Evolutionary conservation across 2,329 filamentous ascomycete genomes (phyloP), one percentile per base, ranked within the genome.

Genomic region (Botrytis pseudocinerea): DNA sequence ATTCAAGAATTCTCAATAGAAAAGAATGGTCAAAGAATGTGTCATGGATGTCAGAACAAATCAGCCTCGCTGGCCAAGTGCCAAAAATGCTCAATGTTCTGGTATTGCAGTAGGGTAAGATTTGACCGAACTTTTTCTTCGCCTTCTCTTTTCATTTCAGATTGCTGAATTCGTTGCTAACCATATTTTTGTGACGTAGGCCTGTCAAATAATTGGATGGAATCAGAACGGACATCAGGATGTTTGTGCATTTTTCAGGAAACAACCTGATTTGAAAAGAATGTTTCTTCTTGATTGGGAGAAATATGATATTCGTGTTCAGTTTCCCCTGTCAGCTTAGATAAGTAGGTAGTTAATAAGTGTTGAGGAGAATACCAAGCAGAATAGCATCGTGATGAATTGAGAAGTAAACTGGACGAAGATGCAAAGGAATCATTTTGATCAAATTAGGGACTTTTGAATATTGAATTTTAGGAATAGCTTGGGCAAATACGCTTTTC

Each of bases 171-270:
- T 59, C 44, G 57, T 62, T 75, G 44, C 73, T 77, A 73, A 66
- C 14, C 4, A 75, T 42, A 57, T 72, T 1, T 22, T 38, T 68
- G 40, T 63, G 16, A 69, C 63, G 51, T 40, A 80, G 79, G 69
- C 73, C 38, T 80, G 79, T 54, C 76, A 80, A 57, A 64, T 35
- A 38, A 70, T 61, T 74, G 77, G 77, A 59, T 81, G 77, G 79
- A 79, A 76, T 44, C 76, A 79, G 72, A 78, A 80, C 73, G 75
- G 74, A 44, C 79, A 81, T 64, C 80, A 80, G 48, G 66, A 69
- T 59, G 73, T 79, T 73, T 81, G 78, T 72, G 80, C 78, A 74
- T 63, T 76, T 51, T 74, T 81, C 25, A 79, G 75, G 70, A 78
- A 79, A 78, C 32, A 60, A 22, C 61, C 74, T n/a, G 77, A 80